Evolutionary conservation across 2,329 filamentous ascomycete genomes (phyloP).

Genomic region (Westerdykella aurantiaca): DNA sequence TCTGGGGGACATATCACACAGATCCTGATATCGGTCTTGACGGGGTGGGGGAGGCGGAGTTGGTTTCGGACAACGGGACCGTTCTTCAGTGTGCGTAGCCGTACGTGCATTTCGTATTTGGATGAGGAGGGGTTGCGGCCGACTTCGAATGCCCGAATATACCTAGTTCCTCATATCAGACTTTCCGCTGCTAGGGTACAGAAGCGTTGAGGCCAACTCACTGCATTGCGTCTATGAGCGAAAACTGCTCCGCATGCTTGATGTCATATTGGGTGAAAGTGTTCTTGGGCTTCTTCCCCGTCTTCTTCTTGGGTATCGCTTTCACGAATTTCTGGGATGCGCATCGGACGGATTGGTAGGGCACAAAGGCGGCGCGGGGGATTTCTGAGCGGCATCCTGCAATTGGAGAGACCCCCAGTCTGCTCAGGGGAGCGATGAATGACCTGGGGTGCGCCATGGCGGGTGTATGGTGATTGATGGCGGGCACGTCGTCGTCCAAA

Average conservation of each 20-base stretch:
- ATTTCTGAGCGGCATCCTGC: slow-evolving; percentile 13
- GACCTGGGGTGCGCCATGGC: slow-evolving; percentile 34
- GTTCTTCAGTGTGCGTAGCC: slow-evolving; percentile 75
- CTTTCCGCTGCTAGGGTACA: slow-evolving; percentile 1
- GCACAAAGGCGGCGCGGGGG: slow-evolving; percentile 21
- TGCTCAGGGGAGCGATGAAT: slow-evolving; percentile 31
- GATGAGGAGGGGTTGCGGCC: slow-evolving; percentile 64
- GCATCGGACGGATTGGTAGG: slow-evolving; percentile 37
- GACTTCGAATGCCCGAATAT: slow-evolving; percentile 88
- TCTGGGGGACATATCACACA: slow-evolving; percentile 86
- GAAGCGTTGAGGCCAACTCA: slow-evolving; percentile 36
- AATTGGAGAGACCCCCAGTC: slow-evolving; percentile 18
- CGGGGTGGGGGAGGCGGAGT: slow-evolving; percentile 79
- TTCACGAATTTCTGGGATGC: slow-evolving; percentile 38
- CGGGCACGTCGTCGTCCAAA: slow-evolving; percentile 9
- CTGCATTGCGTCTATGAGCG: slow-evolving; percentile 91
- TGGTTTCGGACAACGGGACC: slow-evolving; percentile 83
- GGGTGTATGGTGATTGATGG: slow-evolving; percentile 6
- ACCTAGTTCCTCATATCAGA: slow-evolving; percentile 48
- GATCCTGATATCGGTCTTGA: slow-evolving; percentile 82
- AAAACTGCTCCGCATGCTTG: slow-evolving; percentile 64
- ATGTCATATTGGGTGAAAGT: slow-evolving; percentile 60
- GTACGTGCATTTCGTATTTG: slow-evolving; percentile 88
- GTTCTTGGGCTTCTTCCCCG: slow-evolving; percentile 57
- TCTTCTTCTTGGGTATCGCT: slow-evolving; percentile 40